A percentile compares a stretch with the other conserved stretches of the same genome.
phyloP scores from a whole-genome alignment of 305 asterid species.

The Caryopteris hybrid region DNA sequence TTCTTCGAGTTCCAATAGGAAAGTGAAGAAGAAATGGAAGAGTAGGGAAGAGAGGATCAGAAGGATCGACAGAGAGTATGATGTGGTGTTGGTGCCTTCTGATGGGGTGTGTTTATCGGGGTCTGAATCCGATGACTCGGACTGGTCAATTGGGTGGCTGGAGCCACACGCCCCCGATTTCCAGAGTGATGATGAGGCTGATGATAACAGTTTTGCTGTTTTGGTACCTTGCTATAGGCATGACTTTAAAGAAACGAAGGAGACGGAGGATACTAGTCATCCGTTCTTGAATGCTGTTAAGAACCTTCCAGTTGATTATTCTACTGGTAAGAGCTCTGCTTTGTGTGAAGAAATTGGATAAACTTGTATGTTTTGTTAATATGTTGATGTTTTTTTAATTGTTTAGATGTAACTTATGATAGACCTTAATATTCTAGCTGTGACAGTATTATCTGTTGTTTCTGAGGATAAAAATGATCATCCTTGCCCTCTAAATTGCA shows the following conservation, averaged over 20 bases:
- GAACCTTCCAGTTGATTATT: slow-evolving; percentile 46
- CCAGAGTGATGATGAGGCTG: slow-evolving; percentile 68
- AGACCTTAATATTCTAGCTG: background rate
- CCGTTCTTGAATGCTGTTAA: slow-evolving; percentile 47
- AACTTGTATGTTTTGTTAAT: background rate
- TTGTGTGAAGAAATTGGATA: background rate
- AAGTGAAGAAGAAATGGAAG: slow-evolving; percentile 73
- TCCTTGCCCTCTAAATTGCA: background rate
- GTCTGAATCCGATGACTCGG: slow-evolving; percentile 92
- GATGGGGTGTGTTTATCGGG: slow-evolving; percentile 85
- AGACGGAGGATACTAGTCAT: slow-evolving; percentile 30
- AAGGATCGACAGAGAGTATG: slow-evolving; percentile 67
- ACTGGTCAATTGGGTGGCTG: slow-evolving; percentile 98
- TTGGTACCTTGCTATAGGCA: slow-evolving; percentile 92
- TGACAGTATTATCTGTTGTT: no score
- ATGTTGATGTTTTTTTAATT: background rate
- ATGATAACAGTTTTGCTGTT: slow-evolving; percentile 77
- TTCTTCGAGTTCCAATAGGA: slow-evolving; percentile 54
- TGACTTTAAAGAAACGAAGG: slow-evolving; percentile 33
- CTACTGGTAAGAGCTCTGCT: slow-evolving; percentile 53
- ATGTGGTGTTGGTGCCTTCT: slow-evolving; percentile 81
- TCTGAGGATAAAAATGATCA: background rate
- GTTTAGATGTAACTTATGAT: background rate
- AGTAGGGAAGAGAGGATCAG: slow-evolving; percentile 77
- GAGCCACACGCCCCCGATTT: slow-evolving; percentile 90